These are phyloP conservation scores for Pseudogymnoascus sp. DNA, from an alignment of 2,329 filamentous ascomycete genomes.

Conservation along the genomic window DNA sequence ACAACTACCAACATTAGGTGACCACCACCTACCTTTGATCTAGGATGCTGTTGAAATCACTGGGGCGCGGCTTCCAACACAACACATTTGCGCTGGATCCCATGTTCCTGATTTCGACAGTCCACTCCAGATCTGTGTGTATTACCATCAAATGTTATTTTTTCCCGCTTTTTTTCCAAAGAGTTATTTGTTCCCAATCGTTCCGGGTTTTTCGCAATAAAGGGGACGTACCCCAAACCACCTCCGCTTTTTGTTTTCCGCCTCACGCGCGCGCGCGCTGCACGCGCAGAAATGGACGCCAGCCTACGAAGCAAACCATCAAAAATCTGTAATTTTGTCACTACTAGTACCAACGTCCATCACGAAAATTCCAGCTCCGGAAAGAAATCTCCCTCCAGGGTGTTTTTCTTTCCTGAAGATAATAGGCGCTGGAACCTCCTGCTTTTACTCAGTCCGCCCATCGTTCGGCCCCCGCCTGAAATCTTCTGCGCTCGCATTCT, in stretches of 20 bases:
- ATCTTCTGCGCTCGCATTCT: neutral
- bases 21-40: constrained; percentile 4
- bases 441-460: neutral
- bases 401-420: neutral
- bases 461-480: neutral
- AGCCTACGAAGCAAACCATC: neutral
- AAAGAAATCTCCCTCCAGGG: neutral
- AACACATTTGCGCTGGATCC: neutral
- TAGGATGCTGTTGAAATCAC: neutral
- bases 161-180: constrained; percentile 1
- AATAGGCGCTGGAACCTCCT: neutral
- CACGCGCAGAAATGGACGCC: neutral
- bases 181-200: neutral
- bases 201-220: constrained; percentile 6
- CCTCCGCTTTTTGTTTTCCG: constrained; percentile 1
- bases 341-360: constrained; percentile 6
- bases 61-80: neutral
- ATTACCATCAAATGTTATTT: constrained; percentile 5
- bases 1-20: constrained; percentile 35
- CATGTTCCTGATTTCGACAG: neutral
- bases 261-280: neutral
- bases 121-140: neutral
- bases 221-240: constrained; percentile 3
- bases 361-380: neutral
- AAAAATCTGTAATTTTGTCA: constrained; percentile 6